These are phyloP conservation scores for Citropsis articulata DNA, from an alignment of 345 rosid species.

Conservation along the genomic window DNA sequence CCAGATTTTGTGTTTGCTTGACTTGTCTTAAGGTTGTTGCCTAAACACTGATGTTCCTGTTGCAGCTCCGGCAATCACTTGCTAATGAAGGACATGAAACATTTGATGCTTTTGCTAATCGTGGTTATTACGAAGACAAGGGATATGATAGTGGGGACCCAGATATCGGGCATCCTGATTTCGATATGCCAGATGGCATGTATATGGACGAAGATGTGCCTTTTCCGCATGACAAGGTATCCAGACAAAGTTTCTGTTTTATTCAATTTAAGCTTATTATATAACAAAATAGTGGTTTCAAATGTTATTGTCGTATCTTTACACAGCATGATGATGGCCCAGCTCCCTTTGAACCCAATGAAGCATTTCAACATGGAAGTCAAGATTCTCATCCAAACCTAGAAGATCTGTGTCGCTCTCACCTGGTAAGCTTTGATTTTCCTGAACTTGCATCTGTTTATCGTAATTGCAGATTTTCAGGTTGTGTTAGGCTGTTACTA, in stretches of 20 bases:
- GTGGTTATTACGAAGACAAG: constrained; percentile 36
- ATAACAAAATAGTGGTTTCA: neutral
- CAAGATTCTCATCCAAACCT: constrained; percentile 61
- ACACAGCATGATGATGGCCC: constrained; percentile 35
- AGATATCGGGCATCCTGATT: constrained; percentile 50
- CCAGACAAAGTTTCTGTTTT: constrained; percentile 11
- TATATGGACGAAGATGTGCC: constrained; percentile 55
- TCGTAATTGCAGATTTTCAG: neutral
- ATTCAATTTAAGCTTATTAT: neutral
- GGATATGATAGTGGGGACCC: constrained; percentile 44
- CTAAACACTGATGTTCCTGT: constrained; percentile 21
- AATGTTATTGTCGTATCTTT: neutral
- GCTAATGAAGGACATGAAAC: constrained; percentile 40
- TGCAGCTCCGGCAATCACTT: constrained; percentile 77
- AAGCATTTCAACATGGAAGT: constrained; percentile 40
- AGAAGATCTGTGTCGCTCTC: constrained; percentile 95
- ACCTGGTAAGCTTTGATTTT: constrained; percentile 56
- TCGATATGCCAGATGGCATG: constrained; percentile 44
- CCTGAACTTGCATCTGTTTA: neutral
- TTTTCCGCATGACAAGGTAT: constrained; percentile 35
- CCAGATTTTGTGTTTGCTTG: neutral
- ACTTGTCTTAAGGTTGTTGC: constrained; percentile 4
- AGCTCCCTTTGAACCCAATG: constrained; percentile 31
- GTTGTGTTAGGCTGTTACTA: neutral
- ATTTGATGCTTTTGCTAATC: constrained; percentile 33